A percentile compares a stretch with the other conserved stretches of the same genome.
These are phyloP conservation scores for Thalassiosira exigua DNA, from an alignment of 352 stramenopile species.

Conservation along the genomic window DNA sequence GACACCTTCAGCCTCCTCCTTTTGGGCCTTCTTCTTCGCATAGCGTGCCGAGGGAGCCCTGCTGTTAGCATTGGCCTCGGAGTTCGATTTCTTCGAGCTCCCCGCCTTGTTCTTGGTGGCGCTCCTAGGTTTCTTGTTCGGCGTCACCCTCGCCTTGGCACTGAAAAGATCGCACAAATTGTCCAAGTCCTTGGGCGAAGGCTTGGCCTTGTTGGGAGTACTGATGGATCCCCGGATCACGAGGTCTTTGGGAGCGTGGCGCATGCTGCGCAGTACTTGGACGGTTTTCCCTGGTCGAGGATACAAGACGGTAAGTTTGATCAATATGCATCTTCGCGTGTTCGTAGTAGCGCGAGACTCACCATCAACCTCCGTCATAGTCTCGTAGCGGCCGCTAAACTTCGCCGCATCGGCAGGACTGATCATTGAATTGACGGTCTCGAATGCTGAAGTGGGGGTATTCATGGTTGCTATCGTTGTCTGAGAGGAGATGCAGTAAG, in stretches of 20 bases:
- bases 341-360: too few relatives aligned
- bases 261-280: constrained; percentile 42
- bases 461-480: too few relatives aligned
- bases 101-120: constrained; percentile 12
- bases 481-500: constrained; percentile 7
- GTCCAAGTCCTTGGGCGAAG: constrained; percentile 17
- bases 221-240: constrained; percentile 34
- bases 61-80: background rate
- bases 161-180: constrained; percentile 19
- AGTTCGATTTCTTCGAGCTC: constrained; percentile 8
- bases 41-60: constrained; percentile 5
- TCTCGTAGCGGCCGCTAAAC: constrained; percentile 55
- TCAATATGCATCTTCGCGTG: background rate
- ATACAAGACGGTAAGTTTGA: background rate
- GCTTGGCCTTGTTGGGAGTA: constrained; percentile 29
- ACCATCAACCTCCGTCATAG: constrained; percentile 22
- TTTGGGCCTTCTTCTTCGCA: constrained; percentile 14
- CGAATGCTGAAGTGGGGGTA: too few relatives aligned
- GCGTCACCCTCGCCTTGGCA: constrained; percentile 17
- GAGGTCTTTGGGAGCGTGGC: constrained; percentile 37
- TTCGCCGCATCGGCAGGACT: constrained; percentile 42
- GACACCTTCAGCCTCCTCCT: constrained; percentile 3
- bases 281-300: constrained; percentile 9
- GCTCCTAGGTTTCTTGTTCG: constrained; percentile 30
- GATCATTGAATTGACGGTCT: constrained; percentile 33